A percentile compares a stretch with the other conserved stretches of the same genome.
These are phyloP conservation scores for Centaurea solstitialis DNA, from an alignment of 129 eudicot genomes.

Conservation along the genomic window DNA sequence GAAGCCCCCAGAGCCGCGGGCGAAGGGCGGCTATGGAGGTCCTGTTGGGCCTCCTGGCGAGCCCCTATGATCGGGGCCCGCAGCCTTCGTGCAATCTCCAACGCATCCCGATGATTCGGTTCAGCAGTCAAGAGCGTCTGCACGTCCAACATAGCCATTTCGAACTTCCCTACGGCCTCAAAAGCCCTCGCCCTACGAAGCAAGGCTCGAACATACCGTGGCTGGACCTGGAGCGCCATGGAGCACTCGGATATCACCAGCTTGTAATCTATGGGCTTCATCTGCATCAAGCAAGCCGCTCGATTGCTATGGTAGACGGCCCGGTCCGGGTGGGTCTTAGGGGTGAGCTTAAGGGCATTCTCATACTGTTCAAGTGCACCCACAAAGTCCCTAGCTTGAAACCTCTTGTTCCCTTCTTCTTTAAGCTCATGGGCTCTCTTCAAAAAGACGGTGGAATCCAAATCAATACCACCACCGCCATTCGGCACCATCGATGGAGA, in stretches of 20 bases:
- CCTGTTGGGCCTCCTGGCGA: slow-evolving; percentile 83
- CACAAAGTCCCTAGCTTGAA: slow-evolving; percentile 77
- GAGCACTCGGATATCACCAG: slow-evolving; percentile 78
- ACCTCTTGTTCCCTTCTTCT: slow-evolving; percentile 87
- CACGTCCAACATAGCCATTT: slow-evolving; percentile 83
- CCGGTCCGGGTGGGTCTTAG: slow-evolving; percentile 77
- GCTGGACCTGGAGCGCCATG: slow-evolving; percentile 88
- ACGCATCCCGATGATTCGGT: slow-evolving; percentile 71
- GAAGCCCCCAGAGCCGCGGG: slow-evolving; percentile 99
- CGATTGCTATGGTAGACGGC: slow-evolving; percentile 90
- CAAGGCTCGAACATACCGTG: slow-evolving; percentile 74
- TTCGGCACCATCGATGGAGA: slow-evolving; percentile 42
- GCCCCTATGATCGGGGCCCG: slow-evolving; percentile 56
- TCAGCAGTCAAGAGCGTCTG: slow-evolving; percentile 61
- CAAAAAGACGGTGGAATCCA: slow-evolving; percentile 67
- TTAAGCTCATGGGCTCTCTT: slow-evolving; percentile 91
- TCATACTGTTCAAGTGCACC: slow-evolving; percentile 89
- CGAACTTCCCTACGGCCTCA: slow-evolving; percentile 88
- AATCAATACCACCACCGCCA: slow-evolving; percentile 53
- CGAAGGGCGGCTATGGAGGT: slow-evolving; percentile 93
- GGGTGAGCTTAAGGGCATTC: slow-evolving; percentile 76
- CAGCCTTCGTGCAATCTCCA: slow-evolving; percentile 71
- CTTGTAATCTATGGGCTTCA: slow-evolving; percentile 90
- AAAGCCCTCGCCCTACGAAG: slow-evolving; percentile 89
- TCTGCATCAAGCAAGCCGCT: slow-evolving; percentile 98